phyloP scores from a whole-genome alignment of 176 grass and related monocot species.

The Avena atlantica region DNA sequence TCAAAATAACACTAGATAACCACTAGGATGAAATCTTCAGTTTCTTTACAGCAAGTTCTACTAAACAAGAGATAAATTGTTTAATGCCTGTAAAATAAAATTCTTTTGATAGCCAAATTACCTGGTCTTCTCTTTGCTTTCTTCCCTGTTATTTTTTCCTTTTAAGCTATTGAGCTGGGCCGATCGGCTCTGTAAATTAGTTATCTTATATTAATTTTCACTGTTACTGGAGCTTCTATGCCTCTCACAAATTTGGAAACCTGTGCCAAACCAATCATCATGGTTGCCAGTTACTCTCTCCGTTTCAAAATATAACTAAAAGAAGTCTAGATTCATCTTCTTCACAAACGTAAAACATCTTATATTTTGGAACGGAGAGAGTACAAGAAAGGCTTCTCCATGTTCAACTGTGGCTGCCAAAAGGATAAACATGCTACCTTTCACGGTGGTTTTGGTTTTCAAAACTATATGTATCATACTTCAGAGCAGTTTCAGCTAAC shows the following conservation, averaged over 20 bases:
- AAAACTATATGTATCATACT: background rate
- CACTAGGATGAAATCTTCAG: background rate
- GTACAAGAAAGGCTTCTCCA: too few relatives aligned
- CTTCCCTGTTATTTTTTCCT: background rate
- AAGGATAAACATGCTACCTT: background rate
- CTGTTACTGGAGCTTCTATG: background rate
- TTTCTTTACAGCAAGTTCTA: background rate
- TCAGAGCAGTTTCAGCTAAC: background rate
- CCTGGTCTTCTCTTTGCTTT: background rate
- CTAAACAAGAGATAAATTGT: too few relatives aligned
- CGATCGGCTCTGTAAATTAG: background rate
- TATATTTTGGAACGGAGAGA: too few relatives aligned
- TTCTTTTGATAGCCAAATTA: background rate
- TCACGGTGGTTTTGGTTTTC: background rate
- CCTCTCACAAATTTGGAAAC: too few relatives aligned
- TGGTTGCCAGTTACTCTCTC: too few relatives aligned
- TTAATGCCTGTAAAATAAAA: background rate
- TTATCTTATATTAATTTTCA: too few relatives aligned
- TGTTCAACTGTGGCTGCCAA: background rate
- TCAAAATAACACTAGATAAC: slow-evolving; percentile 5
- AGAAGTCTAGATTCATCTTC: too few relatives aligned
- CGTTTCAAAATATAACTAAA: too few relatives aligned
- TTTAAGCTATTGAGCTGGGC: background rate
- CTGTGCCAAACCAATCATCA: too few relatives aligned
- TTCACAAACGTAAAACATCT: too few relatives aligned